Percentiles rank a stretch among this genome's conserved stretches.
phyloP scores from a whole-genome alignment of 371 early-diverging fungal genomes.

The Batrachochytrium dendrobatidis region DNA sequence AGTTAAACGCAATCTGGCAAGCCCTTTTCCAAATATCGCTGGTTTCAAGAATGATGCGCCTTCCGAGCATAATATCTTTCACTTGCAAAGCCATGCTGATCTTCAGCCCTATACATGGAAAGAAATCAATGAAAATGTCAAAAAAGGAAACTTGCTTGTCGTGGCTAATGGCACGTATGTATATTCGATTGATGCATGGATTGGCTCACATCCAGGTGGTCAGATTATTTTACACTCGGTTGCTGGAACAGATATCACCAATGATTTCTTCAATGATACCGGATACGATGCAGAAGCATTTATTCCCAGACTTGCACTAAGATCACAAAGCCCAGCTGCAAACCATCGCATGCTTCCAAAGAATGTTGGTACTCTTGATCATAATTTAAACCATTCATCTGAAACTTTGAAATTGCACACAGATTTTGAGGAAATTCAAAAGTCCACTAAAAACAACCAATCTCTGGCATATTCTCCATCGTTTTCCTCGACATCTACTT shows the following conservation, averaged over 20 bases:
- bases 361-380: not conserved
- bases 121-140: constrained; percentile 9
- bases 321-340: constrained; percentile 1
- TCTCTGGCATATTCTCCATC: not conserved
- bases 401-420: not conserved
- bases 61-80: constrained; percentile 3
- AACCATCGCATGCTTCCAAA: not conserved
- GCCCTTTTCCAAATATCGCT: not conserved
- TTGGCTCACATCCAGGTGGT: constrained; percentile 29
- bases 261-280: constrained; percentile 16
- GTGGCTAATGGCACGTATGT: constrained; percentile 27
- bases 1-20: not conserved
- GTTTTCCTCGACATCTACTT: not conserved
- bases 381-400: not conserved
- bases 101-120: constrained; percentile 15
- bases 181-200: constrained; percentile 21
- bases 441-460: not conserved
- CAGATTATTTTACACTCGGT: constrained; percentile 25
- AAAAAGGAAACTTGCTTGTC: constrained; percentile 10
- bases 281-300: constrained; percentile 8
- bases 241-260: constrained; percentile 25
- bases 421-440: not conserved
- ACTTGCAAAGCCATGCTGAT: not conserved
- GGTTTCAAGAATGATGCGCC: not conserved
- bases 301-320: not conserved